Conservation (phyloP, 352 stramenopile genomes). For the Phytophthora fragariae region DNA sequence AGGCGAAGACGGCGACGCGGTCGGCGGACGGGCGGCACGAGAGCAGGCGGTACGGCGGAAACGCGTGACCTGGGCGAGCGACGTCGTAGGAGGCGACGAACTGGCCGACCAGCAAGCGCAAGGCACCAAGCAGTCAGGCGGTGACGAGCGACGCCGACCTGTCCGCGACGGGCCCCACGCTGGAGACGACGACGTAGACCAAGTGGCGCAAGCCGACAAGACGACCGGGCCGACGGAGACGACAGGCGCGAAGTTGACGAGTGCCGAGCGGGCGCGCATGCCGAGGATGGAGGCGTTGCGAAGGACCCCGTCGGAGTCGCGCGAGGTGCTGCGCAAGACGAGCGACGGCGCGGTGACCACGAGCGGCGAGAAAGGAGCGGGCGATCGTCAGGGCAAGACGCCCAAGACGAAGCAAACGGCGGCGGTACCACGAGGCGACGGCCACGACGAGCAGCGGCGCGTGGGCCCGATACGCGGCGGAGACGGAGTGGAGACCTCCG, state of each 20-base stretch:
- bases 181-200: neutral
- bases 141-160: neutral
- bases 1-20: too few species aligned
- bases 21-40: too few species aligned
- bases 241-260: neutral
- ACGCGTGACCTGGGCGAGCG: neutral
- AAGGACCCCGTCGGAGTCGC: neutral
- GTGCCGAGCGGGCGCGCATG: neutral
- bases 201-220: neutral
- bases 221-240: too few species aligned
- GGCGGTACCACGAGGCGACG: too few species aligned
- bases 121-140: too few species aligned
- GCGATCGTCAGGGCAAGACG: too few species aligned
- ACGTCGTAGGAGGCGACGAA: neutral
- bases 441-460: too few species aligned
- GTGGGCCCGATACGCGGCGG: too few species aligned
- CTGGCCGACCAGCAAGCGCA: neutral
- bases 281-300: neutral
- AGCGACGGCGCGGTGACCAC: too few species aligned
- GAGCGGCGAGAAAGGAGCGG: too few species aligned
- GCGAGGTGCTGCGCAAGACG: neutral
- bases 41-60: neutral
- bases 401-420: too few species aligned
- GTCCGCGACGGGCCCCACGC: neutral
- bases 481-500: too few species aligned